Base-by-base conservation (phyloP, 2,329 filamentous ascomycete species). In the Epichloe coenophiala region DNA sequence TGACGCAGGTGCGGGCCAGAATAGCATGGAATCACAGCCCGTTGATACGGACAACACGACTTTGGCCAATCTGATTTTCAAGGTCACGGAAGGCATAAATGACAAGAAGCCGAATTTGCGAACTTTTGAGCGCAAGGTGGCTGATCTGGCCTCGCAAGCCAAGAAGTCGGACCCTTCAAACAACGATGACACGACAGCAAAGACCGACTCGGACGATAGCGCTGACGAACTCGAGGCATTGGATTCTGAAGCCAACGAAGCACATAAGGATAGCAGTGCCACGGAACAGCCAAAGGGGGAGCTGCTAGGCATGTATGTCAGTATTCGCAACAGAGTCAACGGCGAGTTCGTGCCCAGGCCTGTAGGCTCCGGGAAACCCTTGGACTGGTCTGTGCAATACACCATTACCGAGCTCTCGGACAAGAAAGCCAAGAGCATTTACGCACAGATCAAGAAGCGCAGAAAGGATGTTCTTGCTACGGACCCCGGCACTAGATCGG, bases 341-440 rank as follows among this genome's bases (percentile, higher is more conserved):
- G 82, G 77, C 17, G 49, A 69, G 12, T 75, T 77, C 49, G 78
- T 88, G 1, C 61, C 69, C 0, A 81, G 88, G 3, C 86, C 88
- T 2, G 40, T 0, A 56, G 66, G 13, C 62, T 83, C 44, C 64
- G 48, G 0, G 35, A 59, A 13, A 19, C 9, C 5, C 1, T 52
- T 64, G 62, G 52, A 80, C 56, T 96, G 90, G 90, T 64, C 69
- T 0, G 71, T 96, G n/a, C 80, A 93, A 58, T 96, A 95, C 65
- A 75, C 81, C 37, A 68, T 96, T 45, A 74, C 76, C 44, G 84
- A 90, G 56, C 70, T 89, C 2, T 48, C 65, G 0, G 55, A 57
- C 3, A 55, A 63, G 0, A 68, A 71, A 9, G 78, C 76, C 1
- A 65, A 64, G 53, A 65, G 51, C 0, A 63, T 85, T 23, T 88